Evolutionary conservation across 768 basidiomycete genomes (phyloP), one percentile per base, ranked within the genome.

Genomic region (Clathrus columnatus): DNA sequence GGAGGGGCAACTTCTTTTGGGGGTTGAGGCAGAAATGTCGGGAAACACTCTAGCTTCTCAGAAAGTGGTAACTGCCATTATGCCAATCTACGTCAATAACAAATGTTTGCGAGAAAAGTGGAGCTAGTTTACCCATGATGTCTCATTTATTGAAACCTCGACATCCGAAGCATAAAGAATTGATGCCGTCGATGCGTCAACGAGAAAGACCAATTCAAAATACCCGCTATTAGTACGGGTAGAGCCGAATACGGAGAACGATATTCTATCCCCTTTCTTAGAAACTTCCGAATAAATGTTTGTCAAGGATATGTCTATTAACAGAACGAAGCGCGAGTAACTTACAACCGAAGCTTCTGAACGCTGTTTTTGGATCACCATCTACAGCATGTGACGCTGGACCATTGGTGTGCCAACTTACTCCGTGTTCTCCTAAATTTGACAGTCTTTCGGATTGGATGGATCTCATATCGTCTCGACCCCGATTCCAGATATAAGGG

Each of bases 351-450:
- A 69, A 61, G 63, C 80, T 82, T 29, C 69, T 70, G 61, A 85
- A 85, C 0, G 66, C 72, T 28, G 81, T 82, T 7, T 66, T 64
- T 3, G 63, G 59, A n/a, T 70, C 61, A 6, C 76, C 74, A 67
- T 85, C 83, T 4, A 83, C 82, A 3, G 81, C 83, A 62, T 70
- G 67, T 11, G 79, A 81, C 23, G 74, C 72, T 24, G 82, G 67
- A 64, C 75, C 69, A 1, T 63, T 57, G 36, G 77, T 58, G 61
- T 80, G 82, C 60, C 73, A 64, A 16, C 59, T 44, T 47, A 63
- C 67, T 20, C 62, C 62, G 23, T 67, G 61, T 24, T 66, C 62
- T 11, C 72, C 73, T 20, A 83, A 61, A 11, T 52, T 42, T 18
- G 60, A 50, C 7, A 64, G 60, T 51, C 73, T 73, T 30, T 58